A percentile compares a stretch with the other conserved stretches of the same genome.
These are phyloP conservation scores for Ophiostoma angusticollis DNA, from an alignment of 2,329 filamentous ascomycete species.

Conservation along the genomic window DNA sequence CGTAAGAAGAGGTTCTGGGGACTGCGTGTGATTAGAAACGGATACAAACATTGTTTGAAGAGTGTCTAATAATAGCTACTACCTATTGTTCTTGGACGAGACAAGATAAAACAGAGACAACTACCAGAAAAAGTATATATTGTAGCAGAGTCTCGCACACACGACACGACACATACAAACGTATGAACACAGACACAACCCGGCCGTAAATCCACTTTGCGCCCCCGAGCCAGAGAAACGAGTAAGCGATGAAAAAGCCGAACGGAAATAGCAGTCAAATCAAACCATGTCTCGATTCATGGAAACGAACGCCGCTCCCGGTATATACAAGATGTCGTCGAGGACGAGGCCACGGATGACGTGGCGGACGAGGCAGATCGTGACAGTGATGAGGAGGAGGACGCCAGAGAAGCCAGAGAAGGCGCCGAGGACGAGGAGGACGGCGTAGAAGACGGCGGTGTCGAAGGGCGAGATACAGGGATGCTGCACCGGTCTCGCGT, in stretches of 20 bases:
- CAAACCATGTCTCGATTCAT: background rate
- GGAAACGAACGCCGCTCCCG: constrained; percentile 1
- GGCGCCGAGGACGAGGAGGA: background rate
- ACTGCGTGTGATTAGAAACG: no score
- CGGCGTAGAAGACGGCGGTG: background rate
- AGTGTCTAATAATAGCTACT: no score
- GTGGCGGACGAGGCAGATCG: background rate
- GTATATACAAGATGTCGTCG: constrained; percentile 1
- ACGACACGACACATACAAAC: no score
- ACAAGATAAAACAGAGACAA: no score
- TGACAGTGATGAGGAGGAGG: background rate
- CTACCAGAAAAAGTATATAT: no score
- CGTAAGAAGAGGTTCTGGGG: constrained; percentile 1
- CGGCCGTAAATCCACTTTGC: background rate
- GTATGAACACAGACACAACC: background rate
- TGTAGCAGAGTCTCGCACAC: no score
- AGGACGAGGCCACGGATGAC: background rate
- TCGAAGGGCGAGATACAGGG: background rate
- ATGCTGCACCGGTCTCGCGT: no score
- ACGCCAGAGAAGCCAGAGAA: background rate
- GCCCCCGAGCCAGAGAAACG: background rate
- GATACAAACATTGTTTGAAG: background rate
- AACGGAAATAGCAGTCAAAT: background rate
- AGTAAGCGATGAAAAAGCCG: background rate
- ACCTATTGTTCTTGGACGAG: no score